Evolutionary conservation across 768 basidiomycete species (phyloP), one percentile per base, ranked within the genome.

Genomic region (Cubamyces lactineus): DNA sequence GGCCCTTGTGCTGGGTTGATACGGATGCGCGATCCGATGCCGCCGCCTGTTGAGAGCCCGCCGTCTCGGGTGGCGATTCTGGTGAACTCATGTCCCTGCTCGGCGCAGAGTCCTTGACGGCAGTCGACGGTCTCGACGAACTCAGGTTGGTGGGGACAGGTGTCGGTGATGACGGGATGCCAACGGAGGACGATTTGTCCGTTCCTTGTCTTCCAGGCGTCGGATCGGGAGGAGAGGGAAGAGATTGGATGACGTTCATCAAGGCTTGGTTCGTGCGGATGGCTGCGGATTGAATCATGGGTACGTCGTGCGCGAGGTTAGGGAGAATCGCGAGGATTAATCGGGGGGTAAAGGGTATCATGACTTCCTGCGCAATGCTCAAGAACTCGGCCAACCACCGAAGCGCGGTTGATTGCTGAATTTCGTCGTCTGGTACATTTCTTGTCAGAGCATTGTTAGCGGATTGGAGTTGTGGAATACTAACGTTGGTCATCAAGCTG

Each of bases 371-470:
- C 1, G 88, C 89, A 68, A 98, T 94, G 50, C 79, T 82, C 34
- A 98, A 78, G 75, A 98, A 94, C 65, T 95, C 93, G 6, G 92
- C 85, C 23, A 99, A 79, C 97, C 97, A 99, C 62, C 85, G 81
- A 16, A 99, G 82, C n/a, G 95, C 92, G 0, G 92, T 96, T 0
- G 92, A 92, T 68, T 97, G 94, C 66, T 97, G 95, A 28, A 96
- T 92, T 71, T 96, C 95, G 63, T 94, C 92, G 69, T 98, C 97
- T 94, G 66, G 53, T 59, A 47, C 39, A 17, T 24, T 5, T 11
- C 42, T 57, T 8, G 51, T 38, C 21, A 24, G 40, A 52, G 54
- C 48, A 30, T 19, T 19, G 45, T 19, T 15, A 17, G 5, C 40
- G 15, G 5, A 26, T 34, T 11, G 34, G 11, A 47, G 16, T 8